phyloP scores from a whole-genome alignment of 1,284 basidiomycete genomes.

The Malassezia yamatoensis region DNA sequence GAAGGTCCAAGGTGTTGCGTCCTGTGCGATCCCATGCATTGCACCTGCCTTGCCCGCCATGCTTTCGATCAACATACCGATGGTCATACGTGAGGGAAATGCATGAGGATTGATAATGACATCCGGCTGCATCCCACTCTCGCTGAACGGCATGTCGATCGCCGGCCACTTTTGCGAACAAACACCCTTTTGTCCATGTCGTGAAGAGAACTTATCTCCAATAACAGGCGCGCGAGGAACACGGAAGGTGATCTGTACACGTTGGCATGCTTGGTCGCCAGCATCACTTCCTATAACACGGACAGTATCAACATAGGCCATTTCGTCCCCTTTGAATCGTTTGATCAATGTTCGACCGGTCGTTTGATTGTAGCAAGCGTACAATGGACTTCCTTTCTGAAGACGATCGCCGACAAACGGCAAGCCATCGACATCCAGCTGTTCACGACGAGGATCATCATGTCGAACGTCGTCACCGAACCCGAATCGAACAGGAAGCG shows the following conservation, averaged over 20 bases:
- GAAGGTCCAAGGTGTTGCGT: constrained; percentile 73
- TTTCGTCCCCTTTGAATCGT: constrained; percentile 96
- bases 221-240: constrained; percentile 93
- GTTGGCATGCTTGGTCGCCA: constrained; percentile 78
- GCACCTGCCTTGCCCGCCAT: constrained; percentile 97
- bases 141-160: constrained; percentile 96
- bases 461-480: constrained; percentile 54
- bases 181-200: constrained; percentile 98
- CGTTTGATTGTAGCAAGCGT: constrained; percentile 75
- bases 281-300: constrained; percentile 78
- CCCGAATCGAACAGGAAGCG: constrained; percentile 60
- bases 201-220: constrained; percentile 97
- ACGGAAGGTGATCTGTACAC: constrained; percentile 83
- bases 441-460: constrained; percentile 49
- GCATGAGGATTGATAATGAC: constrained; percentile 99
- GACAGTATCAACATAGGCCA: constrained; percentile 81
- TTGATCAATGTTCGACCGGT: constrained; percentile 72
- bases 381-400: constrained; percentile 61
- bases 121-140: constrained; percentile 97
- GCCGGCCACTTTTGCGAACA: constrained; percentile 98
- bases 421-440: constrained; percentile 74
- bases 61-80: constrained; percentile 99
- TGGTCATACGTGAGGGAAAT: constrained; percentile 99
- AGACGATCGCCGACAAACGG: constrained; percentile 67
- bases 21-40: constrained; percentile 94